Evolutionary conservation across 129 eudicot genomes (phyloP).

Genomic region (Saussurea involucrata): DNA sequence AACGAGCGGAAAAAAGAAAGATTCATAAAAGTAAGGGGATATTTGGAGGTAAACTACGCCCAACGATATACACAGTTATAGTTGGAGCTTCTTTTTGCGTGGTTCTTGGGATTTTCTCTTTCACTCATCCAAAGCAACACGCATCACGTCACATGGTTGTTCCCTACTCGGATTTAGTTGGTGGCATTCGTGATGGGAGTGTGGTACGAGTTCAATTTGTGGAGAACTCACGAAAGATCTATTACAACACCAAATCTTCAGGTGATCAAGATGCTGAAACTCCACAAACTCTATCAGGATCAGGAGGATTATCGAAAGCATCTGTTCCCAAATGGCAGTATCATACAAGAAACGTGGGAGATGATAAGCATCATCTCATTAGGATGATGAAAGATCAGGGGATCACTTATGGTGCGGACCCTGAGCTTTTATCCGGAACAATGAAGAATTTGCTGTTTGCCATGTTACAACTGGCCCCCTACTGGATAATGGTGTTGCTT

Average conservation of each 20-base stretch:
- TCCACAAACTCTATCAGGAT: constrained; percentile 10
- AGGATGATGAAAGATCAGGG: constrained; percentile 32
- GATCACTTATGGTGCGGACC: constrained; percentile 39
- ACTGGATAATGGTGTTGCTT: constrained; percentile 35
- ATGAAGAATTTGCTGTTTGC: constrained; percentile 10
- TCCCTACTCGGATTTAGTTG: constrained; percentile 34
- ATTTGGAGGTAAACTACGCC: constrained; percentile 10
- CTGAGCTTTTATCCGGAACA: constrained; percentile 12
- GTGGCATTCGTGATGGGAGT: constrained; percentile 37
- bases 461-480: constrained; percentile 29
- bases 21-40: constrained; percentile 10
- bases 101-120: constrained; percentile 24
- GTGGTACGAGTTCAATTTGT: constrained; percentile 34
- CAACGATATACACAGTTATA: constrained; percentile 22
- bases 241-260: constrained; percentile 27
- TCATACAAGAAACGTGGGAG: constrained; percentile 32
- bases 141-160: constrained; percentile 20
- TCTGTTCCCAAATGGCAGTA: constrained; percentile 25
- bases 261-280: constrained; percentile 20
- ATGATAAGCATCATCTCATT: constrained; percentile 27
- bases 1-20: background rate
- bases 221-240: constrained; percentile 33
- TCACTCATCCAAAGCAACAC: constrained; percentile 22
- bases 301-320: background rate
- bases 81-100: constrained; percentile 28